Evolutionary conservation across 441 rosid species (phyloP), one percentile per base, ranked within the genome.

Genomic region (Euphorbia celastroides): DNA sequence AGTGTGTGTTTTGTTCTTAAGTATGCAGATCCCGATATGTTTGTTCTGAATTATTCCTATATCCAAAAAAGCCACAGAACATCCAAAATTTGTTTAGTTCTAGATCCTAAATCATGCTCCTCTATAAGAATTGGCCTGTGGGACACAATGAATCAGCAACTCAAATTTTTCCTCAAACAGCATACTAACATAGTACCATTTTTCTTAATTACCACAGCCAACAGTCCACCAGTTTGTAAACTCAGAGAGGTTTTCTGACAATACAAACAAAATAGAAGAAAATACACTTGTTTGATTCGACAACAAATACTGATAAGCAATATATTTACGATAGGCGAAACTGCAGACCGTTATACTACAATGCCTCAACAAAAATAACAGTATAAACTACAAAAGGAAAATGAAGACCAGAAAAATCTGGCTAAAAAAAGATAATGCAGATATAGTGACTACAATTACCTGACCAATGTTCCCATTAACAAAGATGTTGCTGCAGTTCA

Each of bases 401-500:
- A n/a, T n/a, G n/a, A 34, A 34, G 38, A 34, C 38, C 38, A 34
- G 38, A 34, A 3, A 34, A 34, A 3, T 4, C 38, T 3, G 38
- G 38, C n/a, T n/a, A n/a, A 23, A 60, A 56, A 31, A 44, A 8
- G 27, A 46, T 34, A 26, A 57, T 52, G 28, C 30, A 55, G 52
- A 48, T 50, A 30, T 34, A 25, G 41, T 25, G 23, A 62, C 22
- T 5, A 23, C 30, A 55, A 44, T 57, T 74, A 84, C 89, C 85
- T 83, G 79, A 44, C 93, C 93, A 10, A 75, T 75, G 69, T 87
- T 88, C 22, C 90, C 93, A 56, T 88, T 88, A 74, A 88, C 81
- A 66, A 85, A 85, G 75, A 88, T 81, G 70, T 87, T 87, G 58
- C 93, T 88, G 84, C 88, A 83, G 67, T 84, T 88, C 28, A 88